These are phyloP conservation scores for Fraxinus cuspidata DNA, from an alignment of 257 asterid species.

Conservation along the genomic window DNA sequence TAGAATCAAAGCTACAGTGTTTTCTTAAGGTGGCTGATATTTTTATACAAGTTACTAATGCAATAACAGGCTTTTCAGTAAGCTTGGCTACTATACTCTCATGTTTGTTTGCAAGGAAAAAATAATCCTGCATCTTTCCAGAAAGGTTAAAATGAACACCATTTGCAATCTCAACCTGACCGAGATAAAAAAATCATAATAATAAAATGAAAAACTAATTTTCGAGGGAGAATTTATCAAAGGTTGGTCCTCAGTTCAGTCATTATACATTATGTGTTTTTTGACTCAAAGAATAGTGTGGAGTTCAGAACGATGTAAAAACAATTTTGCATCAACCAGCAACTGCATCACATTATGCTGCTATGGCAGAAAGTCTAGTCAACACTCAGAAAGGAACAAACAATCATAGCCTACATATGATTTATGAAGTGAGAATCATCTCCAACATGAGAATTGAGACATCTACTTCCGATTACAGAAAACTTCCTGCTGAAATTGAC, in stretches of 20 bases:
- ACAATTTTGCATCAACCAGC: not conserved
- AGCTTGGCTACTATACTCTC: not conserved
- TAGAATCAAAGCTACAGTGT: not conserved
- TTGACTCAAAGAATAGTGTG: not conserved
- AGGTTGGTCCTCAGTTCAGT: not conserved
- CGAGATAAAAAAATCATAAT: not conserved
- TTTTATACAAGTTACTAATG: not conserved
- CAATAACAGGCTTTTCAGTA: not conserved
- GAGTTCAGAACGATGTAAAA: not conserved
- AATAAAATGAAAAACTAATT: not conserved
- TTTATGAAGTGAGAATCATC: not conserved
- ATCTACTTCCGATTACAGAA: not conserved
- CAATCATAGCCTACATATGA: not conserved
- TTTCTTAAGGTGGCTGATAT: not conserved
- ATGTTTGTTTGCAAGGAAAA: not conserved
- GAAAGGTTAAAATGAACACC: not conserved
- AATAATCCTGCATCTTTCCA: not conserved
- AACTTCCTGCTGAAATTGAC: not conserved
- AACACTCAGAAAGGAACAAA: not conserved
- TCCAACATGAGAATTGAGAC: conserved; percentile 8
- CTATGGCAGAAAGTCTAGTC: not conserved
- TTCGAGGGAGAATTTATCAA: not conserved
- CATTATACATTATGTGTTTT: not conserved
- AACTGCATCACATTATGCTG: not conserved
- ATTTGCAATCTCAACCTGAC: not conserved